Percentiles rank a stretch among this genome's conserved stretches.
phyloP scores from a whole-genome alignment of 1,139 yeast genomes.

The Geotrichum carabidarum region DNA sequence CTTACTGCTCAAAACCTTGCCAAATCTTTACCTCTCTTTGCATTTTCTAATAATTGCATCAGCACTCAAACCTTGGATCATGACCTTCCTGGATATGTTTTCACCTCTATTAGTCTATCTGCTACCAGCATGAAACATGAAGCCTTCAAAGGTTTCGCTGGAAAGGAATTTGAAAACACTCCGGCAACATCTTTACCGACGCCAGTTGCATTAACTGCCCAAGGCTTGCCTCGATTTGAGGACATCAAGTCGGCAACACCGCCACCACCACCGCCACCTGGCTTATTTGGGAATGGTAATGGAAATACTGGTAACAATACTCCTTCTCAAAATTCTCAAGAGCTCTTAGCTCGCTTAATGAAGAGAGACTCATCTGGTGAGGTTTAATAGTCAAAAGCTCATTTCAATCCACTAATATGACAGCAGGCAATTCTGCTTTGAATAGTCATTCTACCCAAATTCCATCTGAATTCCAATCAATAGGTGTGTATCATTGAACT shows the following conservation, averaged over 20 bases:
- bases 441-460: background rate
- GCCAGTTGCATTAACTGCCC: background rate
- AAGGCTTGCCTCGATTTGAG: constrained; percentile 8
- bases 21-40: constrained; percentile 6
- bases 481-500: constrained; percentile 8
- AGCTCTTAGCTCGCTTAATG: constrained; percentile 39
- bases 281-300: constrained; percentile 26
- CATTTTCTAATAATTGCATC: constrained; percentile 22
- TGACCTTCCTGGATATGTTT: constrained; percentile 22
- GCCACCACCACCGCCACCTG: constrained; percentile 34
- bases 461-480: background rate
- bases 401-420: constrained; percentile 1
- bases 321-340: constrained; percentile 34
- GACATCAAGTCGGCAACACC: constrained; percentile 15
- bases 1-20: constrained; percentile 3
- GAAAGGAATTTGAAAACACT: background rate
- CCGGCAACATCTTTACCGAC: background rate
- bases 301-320: constrained; percentile 11
- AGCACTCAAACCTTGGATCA: constrained; percentile 22
- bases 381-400: constrained; percentile 7
- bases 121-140: background rate
- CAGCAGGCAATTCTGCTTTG: background rate
- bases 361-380: constrained; percentile 32
- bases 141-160: background rate
- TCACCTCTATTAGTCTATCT: constrained; percentile 25